Evolutionary conservation across 1,139 yeast species (phyloP).

Genomic region (Yamadazyma spencermartinsiae): DNA sequence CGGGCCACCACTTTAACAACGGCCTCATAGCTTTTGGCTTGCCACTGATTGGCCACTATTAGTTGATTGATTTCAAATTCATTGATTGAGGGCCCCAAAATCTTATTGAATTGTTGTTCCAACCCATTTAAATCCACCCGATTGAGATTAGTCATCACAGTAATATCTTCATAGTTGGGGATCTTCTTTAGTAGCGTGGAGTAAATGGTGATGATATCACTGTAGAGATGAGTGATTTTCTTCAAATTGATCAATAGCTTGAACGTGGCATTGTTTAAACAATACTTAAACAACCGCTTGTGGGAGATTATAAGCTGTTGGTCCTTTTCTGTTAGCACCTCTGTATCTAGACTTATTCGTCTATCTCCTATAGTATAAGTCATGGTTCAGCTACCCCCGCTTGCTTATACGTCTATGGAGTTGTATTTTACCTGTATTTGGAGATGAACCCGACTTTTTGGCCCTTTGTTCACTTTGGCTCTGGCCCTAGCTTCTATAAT

Average conservation of each 20-base stretch:
- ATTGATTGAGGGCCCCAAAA: conserved; percentile 24
- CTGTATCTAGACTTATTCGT: conserved; percentile 23
- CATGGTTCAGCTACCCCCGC: too few species aligned
- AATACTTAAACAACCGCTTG: conserved; percentile 31
- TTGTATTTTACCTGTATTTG: neutral
- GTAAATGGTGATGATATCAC: conserved; percentile 43
- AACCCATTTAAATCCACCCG: conserved; percentile 24
- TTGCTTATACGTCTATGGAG: too few species aligned
- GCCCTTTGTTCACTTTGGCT: too few species aligned
- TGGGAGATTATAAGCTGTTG: conserved; percentile 28
- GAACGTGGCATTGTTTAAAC: conserved; percentile 35
- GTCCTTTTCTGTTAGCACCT: conserved; percentile 24
- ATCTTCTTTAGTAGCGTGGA: conserved; percentile 41
- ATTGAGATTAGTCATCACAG: conserved; percentile 32
- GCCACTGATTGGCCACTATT: conserved; percentile 26
- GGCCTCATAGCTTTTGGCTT: conserved; percentile 27
- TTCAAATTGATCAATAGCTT: conserved; percentile 30
- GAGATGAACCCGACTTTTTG: too few species aligned
- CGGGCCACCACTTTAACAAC: conserved; percentile 23
- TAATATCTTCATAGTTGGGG: conserved; percentile 45
- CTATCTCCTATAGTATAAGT: conserved; percentile 38
- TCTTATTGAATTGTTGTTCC: conserved; percentile 33
- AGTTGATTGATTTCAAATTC: conserved; percentile 6
- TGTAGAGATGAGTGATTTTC: conserved; percentile 36
- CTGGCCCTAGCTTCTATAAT: too few species aligned